Evolutionary conservation across 768 basidiomycete genomes (phyloP), one percentile per base, ranked within the genome.

Genomic region (Guyanaporus albipodus): DNA sequence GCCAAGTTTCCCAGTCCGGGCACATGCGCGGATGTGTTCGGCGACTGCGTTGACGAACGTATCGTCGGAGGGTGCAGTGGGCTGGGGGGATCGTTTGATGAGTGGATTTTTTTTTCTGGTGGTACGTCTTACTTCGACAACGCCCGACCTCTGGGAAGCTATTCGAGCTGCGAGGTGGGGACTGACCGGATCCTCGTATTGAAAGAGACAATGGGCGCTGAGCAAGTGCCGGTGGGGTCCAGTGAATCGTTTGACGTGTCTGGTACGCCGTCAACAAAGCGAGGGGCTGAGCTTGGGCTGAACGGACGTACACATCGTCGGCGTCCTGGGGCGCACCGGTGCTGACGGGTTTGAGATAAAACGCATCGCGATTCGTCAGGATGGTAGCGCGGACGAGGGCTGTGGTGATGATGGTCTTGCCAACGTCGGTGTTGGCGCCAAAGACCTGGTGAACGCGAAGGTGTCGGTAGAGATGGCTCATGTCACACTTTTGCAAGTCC

Each of bases 381-480:
- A 83, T 83, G n/a, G 89, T 88, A 0, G 89, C 85, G 28, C 88
- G 76, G 35, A 84, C 79, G 28, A 98, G 80, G 1, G 90, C 90
- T 2, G 92, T 80, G 1, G 91, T 87, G 44, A 97, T 71, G 48
- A 97, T 77, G 0, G 94, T 96, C 69, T 98, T 97, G 22, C 95
- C 95, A 40, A 97, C 93, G 66, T 92, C 84, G 2, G 95, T 98
- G 67, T 95, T 96, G 1, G 94, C 92, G 26, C 95, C 95, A 60
- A 96, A 95, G 49, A 97, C 73, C 63, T 95, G 91, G 65, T 93
- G 89, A 24, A 92, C 72, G 15, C 91, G 81, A 27, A 97, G 76
- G 61, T 93, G 77, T 58, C 80, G 83, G 73, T 87, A 94, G 36
- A 98, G 82, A 18, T 85, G 76, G 39, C 87, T 80, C 91, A 93